Evolutionary conservation across 257 asterid species (phyloP), one percentile per base, ranked within the genome.

Genomic region (Primulina eburnea): DNA sequence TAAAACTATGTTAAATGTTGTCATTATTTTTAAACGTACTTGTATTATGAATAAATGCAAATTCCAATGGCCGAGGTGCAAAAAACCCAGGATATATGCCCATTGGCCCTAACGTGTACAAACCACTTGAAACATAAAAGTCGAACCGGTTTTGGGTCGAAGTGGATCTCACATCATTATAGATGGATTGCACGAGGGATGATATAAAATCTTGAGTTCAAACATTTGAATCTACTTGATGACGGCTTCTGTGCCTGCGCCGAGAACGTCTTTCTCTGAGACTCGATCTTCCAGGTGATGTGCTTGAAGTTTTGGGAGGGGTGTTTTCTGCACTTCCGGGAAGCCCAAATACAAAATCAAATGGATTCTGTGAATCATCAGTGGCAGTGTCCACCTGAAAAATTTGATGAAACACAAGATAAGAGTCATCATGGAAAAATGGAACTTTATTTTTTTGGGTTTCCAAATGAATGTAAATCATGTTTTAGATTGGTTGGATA

Each of bases 331-430:
- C 69, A 64, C 60, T 74, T 67, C 38, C 87, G 32, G 85, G 65
- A 72, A 17, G 26, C 81, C 91, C 93, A 16, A 90, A 82, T 37
- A 92, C 63, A 71, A 86, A 78, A 71, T 89, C 94, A 60, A 92
- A 86, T 29, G 96, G 95, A 73, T 81, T 74, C 69, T 71, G 85
- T n/a, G 24, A 56, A 64, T 65, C 57, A 77, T 60, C 79, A 26
- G 17, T 76, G 17, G 32, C 83, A 65, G 77, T 34, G 63, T 62
- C 74, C 70, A 62, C 80, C 98, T 88, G 24, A 21, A 77, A 73
- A 52, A 70, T 64, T 64, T 11, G 35, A 63, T 43, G 18, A 29
- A 66, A 73, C 35, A 53, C 14, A 5, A 33, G 62, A 61, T 2
- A 14, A 30, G 16, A 17, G 33, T n/a, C 33, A 33, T 16, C 34